Evolutionary conservation across 108 stramenopile species (phyloP).

Genomic region (Craspedostauros australis): DNA sequence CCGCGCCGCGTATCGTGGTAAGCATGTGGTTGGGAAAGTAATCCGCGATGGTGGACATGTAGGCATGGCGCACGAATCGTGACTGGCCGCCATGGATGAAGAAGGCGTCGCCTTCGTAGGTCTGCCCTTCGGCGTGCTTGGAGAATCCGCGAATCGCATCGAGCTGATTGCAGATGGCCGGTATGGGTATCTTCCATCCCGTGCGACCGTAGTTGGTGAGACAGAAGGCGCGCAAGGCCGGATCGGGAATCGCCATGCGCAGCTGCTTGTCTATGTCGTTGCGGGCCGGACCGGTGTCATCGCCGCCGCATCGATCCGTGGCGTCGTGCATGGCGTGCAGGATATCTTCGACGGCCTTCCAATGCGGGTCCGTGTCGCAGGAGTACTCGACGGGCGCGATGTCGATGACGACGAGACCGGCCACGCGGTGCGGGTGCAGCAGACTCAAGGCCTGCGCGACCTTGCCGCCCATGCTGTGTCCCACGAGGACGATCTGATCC

Average conservation of each 20-base stretch:
- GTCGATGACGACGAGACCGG: slow-evolving; percentile 84
- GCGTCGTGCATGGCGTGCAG: slow-evolving; percentile 52
- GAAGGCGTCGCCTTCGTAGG: slow-evolving; percentile 69
- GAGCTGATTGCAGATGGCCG: slow-evolving; percentile 63
- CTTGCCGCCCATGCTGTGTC: slow-evolving; percentile 95
- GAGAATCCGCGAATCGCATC: slow-evolving; percentile 82
- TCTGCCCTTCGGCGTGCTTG: background rate
- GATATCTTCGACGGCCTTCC: slow-evolving; percentile 84
- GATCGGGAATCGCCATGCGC: slow-evolving; percentile 62
- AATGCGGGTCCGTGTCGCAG: slow-evolving; percentile 37
- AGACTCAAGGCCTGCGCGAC: slow-evolving; percentile 78
- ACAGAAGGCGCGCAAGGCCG: slow-evolving; percentile 81
- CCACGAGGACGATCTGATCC: slow-evolving; percentile 64
- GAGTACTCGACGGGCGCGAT: slow-evolving; percentile 86
- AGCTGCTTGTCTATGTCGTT: slow-evolving; percentile 55
- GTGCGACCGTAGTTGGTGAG: slow-evolving; percentile 76
- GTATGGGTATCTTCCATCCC: slow-evolving; percentile 81
- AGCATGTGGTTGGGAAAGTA: slow-evolving; percentile 90
- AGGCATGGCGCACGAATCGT: slow-evolving; percentile 78
- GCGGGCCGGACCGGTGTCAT: slow-evolving; percentile 17
- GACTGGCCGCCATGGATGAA: slow-evolving; percentile 90
- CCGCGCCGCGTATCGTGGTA: slow-evolving; percentile 83
- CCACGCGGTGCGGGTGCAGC: slow-evolving; percentile 70
- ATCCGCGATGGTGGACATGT: slow-evolving; percentile 67
- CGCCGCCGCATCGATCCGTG: background rate